Base-by-base conservation (phyloP, 164 flowering plant species). In the Nymphaea thermarum region DNA sequence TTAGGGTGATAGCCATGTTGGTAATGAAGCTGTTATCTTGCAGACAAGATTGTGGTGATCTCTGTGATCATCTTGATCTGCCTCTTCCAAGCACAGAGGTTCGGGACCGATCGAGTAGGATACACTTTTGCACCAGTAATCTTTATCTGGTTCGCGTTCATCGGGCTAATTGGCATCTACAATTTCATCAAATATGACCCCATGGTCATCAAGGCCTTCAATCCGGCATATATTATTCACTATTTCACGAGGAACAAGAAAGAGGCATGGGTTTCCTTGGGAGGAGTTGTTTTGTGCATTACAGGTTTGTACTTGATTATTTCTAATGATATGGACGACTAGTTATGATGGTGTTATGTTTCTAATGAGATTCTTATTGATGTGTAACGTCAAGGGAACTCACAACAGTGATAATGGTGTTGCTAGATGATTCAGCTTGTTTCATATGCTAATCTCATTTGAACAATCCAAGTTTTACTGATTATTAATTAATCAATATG, bases 31-130 rank as follows among this genome's bases (percentile, higher is more conserved):
- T 41, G 7, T 62, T 17, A 2, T 12, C 42, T 62, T 62, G 64
- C 64, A 64, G 66, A 43, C 5, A 41, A 25, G 14, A 63, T 74
- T 8, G 60, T 74, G 43, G 67, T 70, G 77, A 67, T 70, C 59
- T 70, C 77, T 10, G 64, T 66, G 17, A 70, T 65, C 3, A 70
- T 74, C 59, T 60, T 74, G 43, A 63, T 74, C 44, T 10, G 62
- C n/a, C 43, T 70, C 57, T 67, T 74, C 73, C 69, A 51, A 65
- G 64, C 67, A 66, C 73, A 74, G 61, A 74, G 73, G 47, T 74
- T 71, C 42, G 79, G 79, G 8, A 76, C 79, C 2, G 69, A 76
- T 42, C 73, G 68, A 73, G 75, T 76, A 2, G 81, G 79, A 1
- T 73, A 68, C n/a, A 60, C 42, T 42, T 78, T 73, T 42, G 77